Evolutionary conservation across 768 basidiomycete genomes (phyloP), one percentile per base, ranked within the genome.

Genomic region (Russula ochroleuca): DNA sequence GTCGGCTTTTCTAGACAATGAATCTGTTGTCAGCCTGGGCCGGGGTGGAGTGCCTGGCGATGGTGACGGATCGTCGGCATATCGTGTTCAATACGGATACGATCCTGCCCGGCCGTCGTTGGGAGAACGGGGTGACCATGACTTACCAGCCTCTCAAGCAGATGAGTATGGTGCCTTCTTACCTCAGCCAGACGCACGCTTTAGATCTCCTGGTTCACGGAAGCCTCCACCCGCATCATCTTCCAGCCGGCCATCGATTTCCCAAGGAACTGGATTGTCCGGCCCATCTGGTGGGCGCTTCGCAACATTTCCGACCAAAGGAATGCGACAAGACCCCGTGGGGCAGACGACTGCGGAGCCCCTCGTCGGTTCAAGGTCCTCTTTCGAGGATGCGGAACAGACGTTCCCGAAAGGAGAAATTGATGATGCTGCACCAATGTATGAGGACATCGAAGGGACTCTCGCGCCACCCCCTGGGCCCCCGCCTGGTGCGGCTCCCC

Each of bases 241-340:
- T 41, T 17, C 23, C n/a, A 61, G 10, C 31, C 21, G 15, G 17
- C 3, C 19, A 19, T 25, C 23, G 17, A 53, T 43, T 19, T 47
- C 7, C 7, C 49, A 38, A 19, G 19, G 10, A 6, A 61, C 35
- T 49, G 63, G 17, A 23, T 25, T 49, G 1, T 3, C 55, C 2
- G 58, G 59, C n/a, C 57, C 69, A 3, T 67, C 68, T 11, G 80
- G 80, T 1, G 81, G 80, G 0, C 79, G 84, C 17, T 90, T 88
- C 69, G 84, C 85, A 28, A 90, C 89, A 1, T 83, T 89, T 74
- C 88, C 87, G 0, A 79, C 81, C 19, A 79, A 82, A 63, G 72
- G 73, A 8, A 61, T 68, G 72, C 69, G 72, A 1, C 69, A 69
- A 17, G 70, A 66, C 28, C 66, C 72, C 6, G 59, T 52, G 23